Conservation (phyloP, 106 monocot genomes). For the Phalaenopsis aphrodite region DNA sequence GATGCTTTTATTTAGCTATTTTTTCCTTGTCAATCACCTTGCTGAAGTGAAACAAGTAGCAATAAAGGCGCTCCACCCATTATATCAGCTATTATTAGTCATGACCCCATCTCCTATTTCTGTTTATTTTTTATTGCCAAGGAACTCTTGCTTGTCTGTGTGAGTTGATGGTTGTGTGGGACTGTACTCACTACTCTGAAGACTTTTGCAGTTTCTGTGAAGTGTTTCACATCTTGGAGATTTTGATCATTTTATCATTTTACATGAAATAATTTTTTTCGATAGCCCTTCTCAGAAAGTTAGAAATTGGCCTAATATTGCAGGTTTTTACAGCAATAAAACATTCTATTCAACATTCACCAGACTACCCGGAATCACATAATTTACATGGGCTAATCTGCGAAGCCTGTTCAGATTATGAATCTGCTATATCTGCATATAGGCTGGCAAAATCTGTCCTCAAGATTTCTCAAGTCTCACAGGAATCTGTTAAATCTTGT, state of each 20-base stretch:
- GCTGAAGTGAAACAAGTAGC: not conserved
- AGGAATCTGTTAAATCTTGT: constrained; percentile 15
- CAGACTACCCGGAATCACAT: constrained; percentile 74
- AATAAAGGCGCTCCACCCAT: not conserved
- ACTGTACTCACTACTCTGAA: not conserved
- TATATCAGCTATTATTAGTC: not conserved
- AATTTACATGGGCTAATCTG: constrained; percentile 78
- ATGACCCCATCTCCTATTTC: not conserved
- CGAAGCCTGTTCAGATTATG: constrained; percentile 69
- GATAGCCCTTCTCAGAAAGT: not conserved
- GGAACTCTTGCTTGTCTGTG: not conserved
- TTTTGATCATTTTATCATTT: not conserved
- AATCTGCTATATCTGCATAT: constrained; percentile 66
- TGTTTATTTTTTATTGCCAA: not conserved
- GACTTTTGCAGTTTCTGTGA: not conserved
- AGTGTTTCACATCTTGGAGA: not conserved
- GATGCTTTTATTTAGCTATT: not conserved
- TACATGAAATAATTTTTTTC: not conserved
- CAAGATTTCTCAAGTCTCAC: constrained; percentile 5
- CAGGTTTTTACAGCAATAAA: constrained; percentile 69
- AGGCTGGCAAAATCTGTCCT: constrained; percentile 41
- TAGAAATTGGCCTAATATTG: not conserved
- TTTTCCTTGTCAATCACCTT: not conserved
- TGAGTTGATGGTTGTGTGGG: not conserved
- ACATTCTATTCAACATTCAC: constrained; percentile 79